Conservation (phyloP, 2,329 filamentous ascomycete genomes). For the Aquanectria penicillioides region DNA sequence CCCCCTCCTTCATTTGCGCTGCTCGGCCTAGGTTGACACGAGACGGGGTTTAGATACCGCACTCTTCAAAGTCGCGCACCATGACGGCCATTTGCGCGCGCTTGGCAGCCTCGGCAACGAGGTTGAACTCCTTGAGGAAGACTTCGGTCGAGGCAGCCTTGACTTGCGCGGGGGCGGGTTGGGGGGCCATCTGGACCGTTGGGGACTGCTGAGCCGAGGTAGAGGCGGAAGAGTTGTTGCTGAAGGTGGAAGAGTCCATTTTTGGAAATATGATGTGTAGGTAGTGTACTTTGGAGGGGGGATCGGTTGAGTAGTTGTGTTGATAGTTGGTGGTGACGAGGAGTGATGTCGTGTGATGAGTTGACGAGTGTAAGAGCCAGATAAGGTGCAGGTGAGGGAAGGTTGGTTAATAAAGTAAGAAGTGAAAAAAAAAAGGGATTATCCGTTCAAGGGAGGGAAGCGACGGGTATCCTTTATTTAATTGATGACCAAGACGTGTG, state of each 20-base stretch:
- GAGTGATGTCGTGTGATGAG: background rate
- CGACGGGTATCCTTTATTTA: slow-evolving; percentile 3
- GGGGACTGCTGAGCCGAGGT: slow-evolving; percentile 46
- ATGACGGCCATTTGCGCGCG: slow-evolving; percentile 90
- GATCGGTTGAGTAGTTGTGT: too few relatives aligned
- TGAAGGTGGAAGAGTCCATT: slow-evolving; percentile 49
- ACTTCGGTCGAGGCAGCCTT: slow-evolving; percentile 58
- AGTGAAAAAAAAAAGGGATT: background rate
- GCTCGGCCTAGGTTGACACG: background rate
- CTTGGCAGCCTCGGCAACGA: slow-evolving; percentile 93
- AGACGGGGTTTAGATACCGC: slow-evolving; percentile 60
- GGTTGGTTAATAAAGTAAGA: background rate
- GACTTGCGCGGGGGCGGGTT: slow-evolving; percentile 41
- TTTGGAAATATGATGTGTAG: slow-evolving; percentile 18
- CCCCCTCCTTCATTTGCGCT: slow-evolving; percentile 9
- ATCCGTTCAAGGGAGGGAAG: background rate
- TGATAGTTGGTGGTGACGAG: slow-evolving; percentile 12
- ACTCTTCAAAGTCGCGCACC: slow-evolving; percentile 84
- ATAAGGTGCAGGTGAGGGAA: background rate
- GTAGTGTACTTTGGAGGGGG: too few relatives aligned
- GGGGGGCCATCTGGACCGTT: slow-evolving; percentile 39
- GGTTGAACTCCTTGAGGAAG: slow-evolving; percentile 83
- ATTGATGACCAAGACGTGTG: slow-evolving; percentile 1
- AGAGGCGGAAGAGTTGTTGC: slow-evolving; percentile 37
- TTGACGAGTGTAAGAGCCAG: background rate